Evolutionary conservation across 1,284 basidiomycete species (phyloP).

Genomic region (Gomphus sp.): DNA sequence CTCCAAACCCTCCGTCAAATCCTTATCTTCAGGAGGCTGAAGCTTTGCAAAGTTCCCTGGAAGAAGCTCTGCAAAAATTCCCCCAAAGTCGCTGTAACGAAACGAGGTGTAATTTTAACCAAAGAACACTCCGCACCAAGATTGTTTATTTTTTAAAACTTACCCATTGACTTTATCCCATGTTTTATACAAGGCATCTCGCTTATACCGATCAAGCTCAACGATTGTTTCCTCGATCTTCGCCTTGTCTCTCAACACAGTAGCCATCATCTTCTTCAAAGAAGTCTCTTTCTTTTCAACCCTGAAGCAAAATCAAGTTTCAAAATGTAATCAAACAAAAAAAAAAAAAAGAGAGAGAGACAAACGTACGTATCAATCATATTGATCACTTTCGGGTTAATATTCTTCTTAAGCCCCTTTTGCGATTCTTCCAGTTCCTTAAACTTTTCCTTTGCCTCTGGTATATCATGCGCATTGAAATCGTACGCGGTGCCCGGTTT

Average conservation of each 20-base stretch:
- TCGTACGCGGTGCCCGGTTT: constrained; percentile 78
- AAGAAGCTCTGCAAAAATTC: constrained; percentile 91
- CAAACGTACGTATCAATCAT: constrained; percentile 84
- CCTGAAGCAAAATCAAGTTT: constrained; percentile 30
- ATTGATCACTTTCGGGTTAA: constrained; percentile 92
- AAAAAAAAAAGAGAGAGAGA: background rate
- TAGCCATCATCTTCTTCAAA: constrained; percentile 83
- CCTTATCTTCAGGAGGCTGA: constrained; percentile 88
- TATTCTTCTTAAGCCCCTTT: constrained; percentile 87
- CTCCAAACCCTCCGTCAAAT: constrained; percentile 91
- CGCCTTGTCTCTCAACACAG: constrained; percentile 87
- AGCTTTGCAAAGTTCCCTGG: constrained; percentile 97
- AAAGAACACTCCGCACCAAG: background rate
- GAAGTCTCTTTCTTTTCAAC: constrained; percentile 91
- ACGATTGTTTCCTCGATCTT: constrained; percentile 96
- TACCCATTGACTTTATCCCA: constrained; percentile 94
- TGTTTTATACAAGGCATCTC: constrained; percentile 87
- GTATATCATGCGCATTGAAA: constrained; percentile 68
- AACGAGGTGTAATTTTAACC: background rate
- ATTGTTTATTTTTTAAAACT: constrained; percentile 17
- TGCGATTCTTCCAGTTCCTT: constrained; percentile 75
- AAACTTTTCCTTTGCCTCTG: constrained; percentile 55
- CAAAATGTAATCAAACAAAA: background rate
- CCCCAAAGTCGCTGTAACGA: constrained; percentile 78
- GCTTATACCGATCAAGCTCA: constrained; percentile 91